Conservation (phyloP, 1,284 basidiomycete genomes). For the Microbotryum saponariae region DNA sequence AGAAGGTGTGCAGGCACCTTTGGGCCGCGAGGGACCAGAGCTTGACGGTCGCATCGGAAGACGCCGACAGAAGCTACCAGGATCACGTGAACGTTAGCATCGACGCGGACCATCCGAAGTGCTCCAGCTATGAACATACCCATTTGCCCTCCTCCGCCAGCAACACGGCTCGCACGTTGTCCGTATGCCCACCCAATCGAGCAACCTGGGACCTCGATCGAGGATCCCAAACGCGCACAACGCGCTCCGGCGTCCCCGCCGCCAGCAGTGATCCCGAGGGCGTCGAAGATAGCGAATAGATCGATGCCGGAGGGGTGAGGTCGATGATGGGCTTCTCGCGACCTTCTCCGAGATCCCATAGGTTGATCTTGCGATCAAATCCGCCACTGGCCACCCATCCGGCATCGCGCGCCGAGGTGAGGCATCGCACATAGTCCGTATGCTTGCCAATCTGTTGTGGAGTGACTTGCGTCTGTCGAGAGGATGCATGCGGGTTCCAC, state of each 20-base stretch:
- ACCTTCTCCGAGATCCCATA: slow-evolving; percentile 70
- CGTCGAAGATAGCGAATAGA: slow-evolving; percentile 46
- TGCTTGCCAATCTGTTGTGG: slow-evolving; percentile 73
- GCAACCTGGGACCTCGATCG: slow-evolving; percentile 56
- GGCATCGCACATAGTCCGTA: slow-evolving; percentile 81
- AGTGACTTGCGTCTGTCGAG: slow-evolving; percentile 46
- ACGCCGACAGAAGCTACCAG: slow-evolving; percentile 70
- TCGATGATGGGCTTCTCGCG: slow-evolving; percentile 38
- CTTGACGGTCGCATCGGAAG: slow-evolving; percentile 65
- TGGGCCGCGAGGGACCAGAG: slow-evolving; percentile 89
- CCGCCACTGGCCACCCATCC: slow-evolving; percentile 88
- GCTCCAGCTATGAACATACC: slow-evolving; percentile 52
- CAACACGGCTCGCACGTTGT: slow-evolving; percentile 84
- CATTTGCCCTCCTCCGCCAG: slow-evolving; percentile 70
- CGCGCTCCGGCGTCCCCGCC: slow-evolving; percentile 81
- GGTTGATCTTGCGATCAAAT: slow-evolving; percentile 83
- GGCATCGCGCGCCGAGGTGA: slow-evolving; percentile 62
- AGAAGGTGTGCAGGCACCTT: slow-evolving; percentile 89
- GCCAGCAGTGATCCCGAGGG: slow-evolving; percentile 72
- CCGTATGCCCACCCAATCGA: slow-evolving; percentile 86
- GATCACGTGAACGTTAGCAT: slow-evolving; percentile 1
- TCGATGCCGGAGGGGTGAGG: slow-evolving; percentile 33
- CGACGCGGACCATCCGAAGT: background rate
- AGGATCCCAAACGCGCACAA: slow-evolving; percentile 88
- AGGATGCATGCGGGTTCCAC: slow-evolving; percentile 75